Base-by-base conservation (phyloP, 1,139 yeast genomes). In the Arxiozyma heterogenica region DNA sequence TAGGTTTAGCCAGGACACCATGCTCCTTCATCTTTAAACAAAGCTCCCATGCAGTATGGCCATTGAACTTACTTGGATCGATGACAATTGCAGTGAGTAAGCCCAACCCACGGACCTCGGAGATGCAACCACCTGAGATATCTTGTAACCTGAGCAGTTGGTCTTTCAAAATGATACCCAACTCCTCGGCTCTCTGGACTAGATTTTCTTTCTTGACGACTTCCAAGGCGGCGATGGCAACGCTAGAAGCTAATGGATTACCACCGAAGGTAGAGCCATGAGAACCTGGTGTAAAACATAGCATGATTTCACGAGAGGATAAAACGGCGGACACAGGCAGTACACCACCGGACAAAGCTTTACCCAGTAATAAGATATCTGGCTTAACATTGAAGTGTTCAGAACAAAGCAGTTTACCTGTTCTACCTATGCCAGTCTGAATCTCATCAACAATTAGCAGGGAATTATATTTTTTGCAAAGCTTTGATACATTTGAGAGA, bases 201-300 rank as follows among this genome's bases (percentile, higher is more conserved):
- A 91, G 79, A 44, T 84, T 79, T 74, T 91, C 98, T 65, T 91
- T 95, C 69, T 79, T 81, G 57, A 91, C 89, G 55, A 93, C 98
- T 66, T 89, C 81, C 64, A 91, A 78, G 18, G 98, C 97, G 58
- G 96, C 97, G 70, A 89, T 84, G 59, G 98, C 95, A 42, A 90
- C 97, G 58, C 90, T 82, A 63, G 96, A 89, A 41, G 96, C 91
- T 69, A 91, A 80, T 60, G 98, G 97, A 75, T 90, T 93, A 71
- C 98, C 98, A 72, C 98, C 98, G 69, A 88, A 91, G 39, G 98
- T 91, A 48, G 97, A 91, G 52, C 98, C 98, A 72, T 91, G 98
- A 49, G 96, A 88, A 56, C 98, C 98, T 46, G 98, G 95, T 62
- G 87, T 89, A 64, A 91, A 80, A 62, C 91, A 83, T 61, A 83